Conservation (phyloP, 768 basidiomycete species). For the Auricularia heimuer region DNA sequence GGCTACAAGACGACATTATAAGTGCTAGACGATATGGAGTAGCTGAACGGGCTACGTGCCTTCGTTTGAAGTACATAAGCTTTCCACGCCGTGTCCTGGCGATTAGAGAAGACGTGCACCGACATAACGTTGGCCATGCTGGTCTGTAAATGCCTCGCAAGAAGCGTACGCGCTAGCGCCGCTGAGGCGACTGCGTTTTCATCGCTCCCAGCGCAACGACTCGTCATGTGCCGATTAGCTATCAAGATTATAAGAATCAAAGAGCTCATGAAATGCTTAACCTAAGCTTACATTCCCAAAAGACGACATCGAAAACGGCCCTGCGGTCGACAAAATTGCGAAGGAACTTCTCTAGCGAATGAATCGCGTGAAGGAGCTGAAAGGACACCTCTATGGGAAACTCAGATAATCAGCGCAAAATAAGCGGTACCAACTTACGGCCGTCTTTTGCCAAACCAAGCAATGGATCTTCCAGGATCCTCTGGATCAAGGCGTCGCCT, state of each 20-base stretch:
- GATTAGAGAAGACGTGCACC: constrained; percentile 36
- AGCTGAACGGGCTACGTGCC: constrained; percentile 17
- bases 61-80: constrained; percentile 32
- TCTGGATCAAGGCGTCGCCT: constrained; percentile 56
- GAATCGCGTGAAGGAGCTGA: constrained; percentile 54
- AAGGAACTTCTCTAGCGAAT: constrained; percentile 43
- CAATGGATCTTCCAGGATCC: constrained; percentile 50
- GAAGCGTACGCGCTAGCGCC: constrained; percentile 39
- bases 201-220: constrained; percentile 23
- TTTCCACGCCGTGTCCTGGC: constrained; percentile 41
- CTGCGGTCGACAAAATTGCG: constrained; percentile 38
- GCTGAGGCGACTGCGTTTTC: constrained; percentile 35
- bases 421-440: constrained; percentile 24
- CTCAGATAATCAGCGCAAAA: not conserved
- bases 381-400: constrained; percentile 37
- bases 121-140: constrained; percentile 24
- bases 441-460: constrained; percentile 41
- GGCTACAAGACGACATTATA: constrained; percentile 30
- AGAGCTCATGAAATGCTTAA: not conserved
- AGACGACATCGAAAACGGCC: constrained; percentile 52
- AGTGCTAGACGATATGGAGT: too few species aligned
- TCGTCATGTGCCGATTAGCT: constrained; percentile 38
- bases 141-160: constrained; percentile 39
- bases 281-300: constrained; percentile 41
- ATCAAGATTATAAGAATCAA: not conserved